These are phyloP conservation scores for Eurotiales sp. DNA, from an alignment of 2,329 filamentous ascomycete genomes.

Conservation along the genomic window DNA sequence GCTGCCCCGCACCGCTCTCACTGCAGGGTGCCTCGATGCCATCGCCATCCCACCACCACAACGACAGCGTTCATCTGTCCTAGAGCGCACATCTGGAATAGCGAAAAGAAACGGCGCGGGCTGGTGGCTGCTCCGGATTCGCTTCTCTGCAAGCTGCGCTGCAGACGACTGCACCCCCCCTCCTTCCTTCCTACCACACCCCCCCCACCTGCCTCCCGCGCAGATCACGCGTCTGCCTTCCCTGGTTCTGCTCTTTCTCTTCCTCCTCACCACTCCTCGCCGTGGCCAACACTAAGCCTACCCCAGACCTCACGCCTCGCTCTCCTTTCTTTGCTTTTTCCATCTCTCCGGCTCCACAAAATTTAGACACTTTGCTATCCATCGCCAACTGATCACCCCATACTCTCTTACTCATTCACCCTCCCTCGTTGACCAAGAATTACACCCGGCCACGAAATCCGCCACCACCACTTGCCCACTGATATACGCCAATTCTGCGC, in stretches of 20 bases:
- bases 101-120: too few relatives aligned
- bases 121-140: neutral
- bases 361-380: neutral
- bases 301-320: constrained; percentile 1
- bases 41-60: too few relatives aligned
- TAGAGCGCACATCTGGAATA: too few relatives aligned
- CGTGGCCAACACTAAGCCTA: too few relatives aligned
- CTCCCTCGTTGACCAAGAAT: constrained; percentile 30
- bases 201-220: constrained; percentile 10
- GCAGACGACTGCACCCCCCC: neutral
- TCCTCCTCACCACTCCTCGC: too few relatives aligned
- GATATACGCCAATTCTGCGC: constrained; percentile 69
- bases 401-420: constrained; percentile 55
- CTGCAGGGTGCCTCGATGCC: too few relatives aligned
- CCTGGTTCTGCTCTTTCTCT: constrained; percentile 10
- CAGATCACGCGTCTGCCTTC: constrained; percentile 15
- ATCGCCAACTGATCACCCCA: neutral
- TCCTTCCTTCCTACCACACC: neutral
- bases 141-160: neutral
- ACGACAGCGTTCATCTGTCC: too few relatives aligned
- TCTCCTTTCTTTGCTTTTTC: constrained; percentile 1
- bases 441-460: too few relatives aligned
- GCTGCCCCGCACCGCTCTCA: too few relatives aligned
- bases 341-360: neutral
- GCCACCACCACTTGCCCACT: constrained; percentile 51